Percentiles rank a stretch among this genome's conserved stretches.
phyloP scores from a whole-genome alignment of 805 yeast genomes.

The Nakazawaea siamensis region DNA sequence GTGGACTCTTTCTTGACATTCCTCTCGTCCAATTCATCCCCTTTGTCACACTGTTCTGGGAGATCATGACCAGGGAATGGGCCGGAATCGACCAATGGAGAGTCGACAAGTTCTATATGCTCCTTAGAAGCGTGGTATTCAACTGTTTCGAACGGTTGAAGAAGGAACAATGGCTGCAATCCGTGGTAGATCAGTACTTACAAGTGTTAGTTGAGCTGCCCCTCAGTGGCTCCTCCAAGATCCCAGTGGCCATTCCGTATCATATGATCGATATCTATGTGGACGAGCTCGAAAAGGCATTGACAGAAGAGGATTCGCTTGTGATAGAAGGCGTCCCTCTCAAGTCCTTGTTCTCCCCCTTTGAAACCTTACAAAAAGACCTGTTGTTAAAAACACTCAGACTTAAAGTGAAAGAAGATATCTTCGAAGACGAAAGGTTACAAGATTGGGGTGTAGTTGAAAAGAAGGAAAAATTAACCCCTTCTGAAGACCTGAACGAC shows the following conservation, averaged over 20 bases:
- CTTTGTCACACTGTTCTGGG: conserved; percentile 77
- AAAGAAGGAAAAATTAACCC: conserved; percentile 11
- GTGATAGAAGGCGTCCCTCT: conserved; percentile 44
- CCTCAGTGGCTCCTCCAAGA: conserved; percentile 47
- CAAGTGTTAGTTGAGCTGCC: conserved; percentile 35
- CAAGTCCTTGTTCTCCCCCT: conserved; percentile 47
- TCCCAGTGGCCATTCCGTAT: conserved; percentile 71
- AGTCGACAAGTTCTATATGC: conserved; percentile 75
- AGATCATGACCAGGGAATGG: conserved; percentile 76
- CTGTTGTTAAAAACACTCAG: conserved; percentile 55
- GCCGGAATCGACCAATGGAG: conserved; percentile 74
- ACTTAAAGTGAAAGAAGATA: conserved; percentile 54
- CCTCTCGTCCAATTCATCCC: conserved; percentile 32
- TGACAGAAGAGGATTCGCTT: conserved; percentile 33
- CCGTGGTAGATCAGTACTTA: conserved; percentile 36
- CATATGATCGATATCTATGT: conserved; percentile 78
- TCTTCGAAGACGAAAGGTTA: conserved; percentile 58
- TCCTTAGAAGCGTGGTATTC: conserved; percentile 69
- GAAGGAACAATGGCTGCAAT: conserved; percentile 44
- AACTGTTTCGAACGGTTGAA: conserved; percentile 54
- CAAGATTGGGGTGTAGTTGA: conserved; percentile 51
- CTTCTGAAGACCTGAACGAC: conserved; percentile 18
- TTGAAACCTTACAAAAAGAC: conserved; percentile 39
- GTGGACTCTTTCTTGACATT: conserved; percentile 39
- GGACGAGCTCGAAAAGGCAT: conserved; percentile 72